phyloP scores from a whole-genome alignment of 495 filamentous ascomycete species.

The Thermothielavioides terrestris region DNA sequence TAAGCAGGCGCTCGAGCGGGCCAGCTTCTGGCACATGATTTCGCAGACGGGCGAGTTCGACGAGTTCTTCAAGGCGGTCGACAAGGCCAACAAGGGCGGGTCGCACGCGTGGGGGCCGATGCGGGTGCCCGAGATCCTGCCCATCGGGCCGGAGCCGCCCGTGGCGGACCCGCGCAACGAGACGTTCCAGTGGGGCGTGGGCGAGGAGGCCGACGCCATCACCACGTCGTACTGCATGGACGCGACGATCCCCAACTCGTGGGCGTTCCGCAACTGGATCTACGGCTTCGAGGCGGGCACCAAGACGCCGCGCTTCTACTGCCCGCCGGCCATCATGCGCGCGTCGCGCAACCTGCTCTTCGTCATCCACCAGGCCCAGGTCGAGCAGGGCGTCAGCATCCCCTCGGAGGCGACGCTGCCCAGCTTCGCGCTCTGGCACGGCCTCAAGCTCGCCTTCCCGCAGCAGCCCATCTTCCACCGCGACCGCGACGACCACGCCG shows the following conservation, averaged over 20 bases:
- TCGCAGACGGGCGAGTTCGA: slow-evolving; percentile 20
- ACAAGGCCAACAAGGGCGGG: slow-evolving; percentile 17
- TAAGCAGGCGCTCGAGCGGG: slow-evolving; percentile 31
- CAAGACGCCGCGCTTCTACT: slow-evolving; percentile 25
- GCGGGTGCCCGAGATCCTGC: slow-evolving; percentile 40
- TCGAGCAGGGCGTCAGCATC: slow-evolving; percentile 18
- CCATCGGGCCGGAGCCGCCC: slow-evolving; percentile 39
- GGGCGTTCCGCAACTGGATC: slow-evolving; percentile 41
- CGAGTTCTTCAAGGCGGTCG: slow-evolving; percentile 16
- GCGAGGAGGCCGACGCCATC: slow-evolving; percentile 50
- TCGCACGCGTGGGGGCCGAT: slow-evolving; percentile 55
- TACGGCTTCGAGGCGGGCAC: slow-evolving; percentile 29
- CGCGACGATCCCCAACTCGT: slow-evolving; percentile 33
- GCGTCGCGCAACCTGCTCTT: slow-evolving; percentile 19
- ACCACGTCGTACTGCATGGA: slow-evolving; percentile 44
- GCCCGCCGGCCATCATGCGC: slow-evolving; percentile 28
- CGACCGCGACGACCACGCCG: slow-evolving; percentile 12
- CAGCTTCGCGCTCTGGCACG: slow-evolving; percentile 36
- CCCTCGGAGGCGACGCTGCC: slow-evolving; percentile 32
- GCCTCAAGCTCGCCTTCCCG: slow-evolving; percentile 32
- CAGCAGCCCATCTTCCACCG: slow-evolving; percentile 29
- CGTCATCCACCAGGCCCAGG: slow-evolving; percentile 25
- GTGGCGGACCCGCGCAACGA: slow-evolving; percentile 33
- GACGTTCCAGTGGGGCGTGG: slow-evolving; percentile 50
- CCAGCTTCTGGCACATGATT: slow-evolving; percentile 34